These are phyloP conservation scores for Lentinula sp. DNA, from an alignment of 768 basidiomycete genomes.

Conservation along the genomic window DNA sequence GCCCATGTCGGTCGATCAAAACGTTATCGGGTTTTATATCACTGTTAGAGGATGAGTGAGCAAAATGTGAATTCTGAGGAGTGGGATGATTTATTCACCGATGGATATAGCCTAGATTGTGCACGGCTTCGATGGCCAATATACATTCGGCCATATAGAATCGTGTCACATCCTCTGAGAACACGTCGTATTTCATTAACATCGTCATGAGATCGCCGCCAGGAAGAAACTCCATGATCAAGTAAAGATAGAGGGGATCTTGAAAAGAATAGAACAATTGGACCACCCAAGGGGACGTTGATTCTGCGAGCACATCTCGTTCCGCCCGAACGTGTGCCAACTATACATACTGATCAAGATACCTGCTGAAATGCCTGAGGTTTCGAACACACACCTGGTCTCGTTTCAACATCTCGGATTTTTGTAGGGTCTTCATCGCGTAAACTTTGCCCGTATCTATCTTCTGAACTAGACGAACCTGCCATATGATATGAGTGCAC, in stretches of 20 bases:
- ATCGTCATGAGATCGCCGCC: slow-evolving; percentile 99
- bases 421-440: slow-evolving; percentile 98
- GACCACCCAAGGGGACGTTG: slow-evolving; percentile 95
- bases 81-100: slow-evolving; percentile 49
- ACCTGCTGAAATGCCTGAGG: slow-evolving; percentile 4
- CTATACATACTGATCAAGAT: slow-evolving; percentile 32
- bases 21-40: slow-evolving; percentile 99
- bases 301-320: slow-evolving; percentile 93
- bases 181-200: slow-evolving; percentile 99
- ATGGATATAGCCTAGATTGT: slow-evolving; percentile 98
- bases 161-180: slow-evolving; percentile 96
- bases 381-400: slow-evolving; percentile 67
- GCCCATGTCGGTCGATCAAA: slow-evolving; percentile 93
- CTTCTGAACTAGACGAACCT: slow-evolving; percentile 96
- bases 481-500: not conserved
- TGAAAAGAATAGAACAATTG: slow-evolving; percentile 99
- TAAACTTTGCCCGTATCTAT: slow-evolving; percentile 97
- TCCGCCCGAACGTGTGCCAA: slow-evolving; percentile 70
- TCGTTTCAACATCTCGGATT: slow-evolving; percentile 98
- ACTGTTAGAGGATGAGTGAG: slow-evolving; percentile 32
- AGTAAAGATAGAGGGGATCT: slow-evolving; percentile 90
- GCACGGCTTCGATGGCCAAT: slow-evolving; percentile 95
- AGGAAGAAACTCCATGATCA: slow-evolving; percentile 84
- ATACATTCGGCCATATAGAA: slow-evolving; percentile 99
- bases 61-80: not conserved